Percentiles rank a stretch among this genome's conserved stretches.
These are phyloP conservation scores for Aspergillus melleus DNA, from an alignment of 2,329 filamentous ascomycete species.

Conservation along the genomic window DNA sequence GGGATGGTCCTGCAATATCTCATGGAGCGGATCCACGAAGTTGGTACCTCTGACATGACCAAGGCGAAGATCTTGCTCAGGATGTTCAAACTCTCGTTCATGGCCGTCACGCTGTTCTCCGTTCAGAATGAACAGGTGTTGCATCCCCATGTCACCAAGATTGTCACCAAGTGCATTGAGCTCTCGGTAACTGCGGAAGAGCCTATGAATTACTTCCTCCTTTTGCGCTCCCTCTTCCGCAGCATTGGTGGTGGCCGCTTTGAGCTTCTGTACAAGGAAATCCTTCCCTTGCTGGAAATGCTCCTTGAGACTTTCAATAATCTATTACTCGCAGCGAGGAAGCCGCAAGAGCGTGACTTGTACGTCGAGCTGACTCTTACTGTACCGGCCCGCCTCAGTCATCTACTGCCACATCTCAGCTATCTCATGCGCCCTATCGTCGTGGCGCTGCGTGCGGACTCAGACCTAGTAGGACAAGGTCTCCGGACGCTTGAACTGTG, in stretches of 20 bases:
- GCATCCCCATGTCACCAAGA: conserved; percentile 92
- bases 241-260: conserved; percentile 98
- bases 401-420: conserved; percentile 89
- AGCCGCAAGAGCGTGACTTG: conserved; percentile 85
- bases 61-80: conserved; percentile 90
- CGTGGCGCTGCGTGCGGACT: conserved; percentile 87
- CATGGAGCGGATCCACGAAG: conserved; percentile 94
- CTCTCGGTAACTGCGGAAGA: conserved; percentile 93
- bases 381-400: conserved; percentile 89
- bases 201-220: conserved; percentile 97
- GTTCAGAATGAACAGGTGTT: conserved; percentile 93
- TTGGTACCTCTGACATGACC: conserved; percentile 86
- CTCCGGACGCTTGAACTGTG: conserved; percentile 91
- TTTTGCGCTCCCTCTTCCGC: conserved; percentile 87
- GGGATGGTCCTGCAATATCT: conserved; percentile 97
- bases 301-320: conserved; percentile 96
- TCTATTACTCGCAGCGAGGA: conserved; percentile 82
- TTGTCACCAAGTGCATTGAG: conserved; percentile 96
- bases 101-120: conserved; percentile 97
- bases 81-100: conserved; percentile 97
- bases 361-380: conserved; percentile 97
- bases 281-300: conserved; percentile 94
- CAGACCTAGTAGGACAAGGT: conserved; percentile 91
- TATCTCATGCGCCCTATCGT: conserved; percentile 97
- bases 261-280: conserved; percentile 97